Conservation (phyloP, 2,329 filamentous ascomycete species). For the Arthrobotrys sphaeroides region DNA sequence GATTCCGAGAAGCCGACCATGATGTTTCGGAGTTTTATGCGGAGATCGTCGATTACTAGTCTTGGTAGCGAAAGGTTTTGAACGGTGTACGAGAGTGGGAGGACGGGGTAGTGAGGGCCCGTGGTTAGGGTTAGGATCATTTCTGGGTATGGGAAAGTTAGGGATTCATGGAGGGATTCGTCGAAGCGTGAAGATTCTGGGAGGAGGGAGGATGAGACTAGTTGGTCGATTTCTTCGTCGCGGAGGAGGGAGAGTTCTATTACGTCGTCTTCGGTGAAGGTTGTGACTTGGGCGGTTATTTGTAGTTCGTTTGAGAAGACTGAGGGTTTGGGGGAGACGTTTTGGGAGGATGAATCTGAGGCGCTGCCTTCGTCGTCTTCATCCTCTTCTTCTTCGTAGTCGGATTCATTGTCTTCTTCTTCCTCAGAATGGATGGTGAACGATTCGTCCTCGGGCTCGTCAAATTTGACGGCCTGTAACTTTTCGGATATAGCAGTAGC, state of each 20-base stretch:
- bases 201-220: slow-evolving; percentile 44
- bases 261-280: slow-evolving; percentile 54
- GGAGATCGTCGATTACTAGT: slow-evolving; percentile 46
- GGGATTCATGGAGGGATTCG: slow-evolving; percentile 29
- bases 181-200: slow-evolving; percentile 36
- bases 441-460: not conserved
- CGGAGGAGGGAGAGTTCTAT: slow-evolving; percentile 54
- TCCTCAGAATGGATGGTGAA: not conserved
- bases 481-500: not conserved
- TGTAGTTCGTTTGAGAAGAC: slow-evolving; percentile 32
- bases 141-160: slow-evolving; percentile 53
- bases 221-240: slow-evolving; percentile 50
- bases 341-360: not conserved
- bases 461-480: not conserved
- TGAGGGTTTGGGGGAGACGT: not conserved
- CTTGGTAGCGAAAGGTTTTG: slow-evolving; percentile 54
- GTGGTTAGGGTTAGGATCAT: slow-evolving; percentile 53
- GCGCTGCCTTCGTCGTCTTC: not conserved
- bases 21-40: slow-evolving; percentile 37
- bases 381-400: not conserved
- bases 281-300: not conserved
- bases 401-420: not conserved
- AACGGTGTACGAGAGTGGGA: slow-evolving; percentile 51
- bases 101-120: slow-evolving; percentile 53
- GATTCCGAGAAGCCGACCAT: slow-evolving; percentile 39